Percentiles rank a stretch among this genome's conserved stretches.
Conservation (phyloP, 164 flowering plant genomes). For the Chimonanthus salicifolius region DNA sequence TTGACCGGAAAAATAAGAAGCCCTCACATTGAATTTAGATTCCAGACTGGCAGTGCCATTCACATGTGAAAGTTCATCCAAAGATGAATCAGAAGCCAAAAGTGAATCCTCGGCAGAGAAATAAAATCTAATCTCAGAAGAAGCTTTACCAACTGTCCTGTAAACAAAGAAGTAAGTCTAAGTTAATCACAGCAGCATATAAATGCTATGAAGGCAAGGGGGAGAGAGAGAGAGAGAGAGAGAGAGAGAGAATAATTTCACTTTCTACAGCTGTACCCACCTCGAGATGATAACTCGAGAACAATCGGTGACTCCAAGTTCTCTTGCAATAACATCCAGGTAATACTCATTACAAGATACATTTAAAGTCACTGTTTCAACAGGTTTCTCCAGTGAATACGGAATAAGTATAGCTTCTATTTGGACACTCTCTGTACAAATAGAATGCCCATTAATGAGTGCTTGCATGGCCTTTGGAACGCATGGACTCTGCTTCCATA, state of each 20-base stretch:
- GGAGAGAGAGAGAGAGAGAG: too few species aligned
- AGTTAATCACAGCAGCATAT: background rate
- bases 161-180: background rate
- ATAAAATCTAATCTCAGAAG: slow-evolving; percentile 83
- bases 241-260: background rate
- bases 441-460: slow-evolving; percentile 13
- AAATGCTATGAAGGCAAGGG: background rate
- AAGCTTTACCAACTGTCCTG: slow-evolving; percentile 79
- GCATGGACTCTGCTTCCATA: slow-evolving; percentile 44
- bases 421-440: slow-evolving; percentile 22
- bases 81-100: slow-evolving; percentile 17
- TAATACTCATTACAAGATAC: slow-evolving; percentile 50
- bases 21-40: slow-evolving; percentile 56
- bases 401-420: slow-evolving; percentile 60
- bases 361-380: slow-evolving; percentile 43
- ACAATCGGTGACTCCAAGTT: slow-evolving; percentile 53
- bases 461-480: slow-evolving; percentile 39
- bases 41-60: slow-evolving; percentile 19
- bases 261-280: slow-evolving; percentile 27
- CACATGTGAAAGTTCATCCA: slow-evolving; percentile 19
- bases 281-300: slow-evolving; percentile 61
- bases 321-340: slow-evolving; percentile 75
- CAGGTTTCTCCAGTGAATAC: slow-evolving; percentile 38
- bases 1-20: slow-evolving; percentile 71
- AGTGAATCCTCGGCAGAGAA: slow-evolving; percentile 33